Base-by-base conservation (phyloP, 2,329 filamentous ascomycete species). In the Nigrograna mackinnonii region DNA sequence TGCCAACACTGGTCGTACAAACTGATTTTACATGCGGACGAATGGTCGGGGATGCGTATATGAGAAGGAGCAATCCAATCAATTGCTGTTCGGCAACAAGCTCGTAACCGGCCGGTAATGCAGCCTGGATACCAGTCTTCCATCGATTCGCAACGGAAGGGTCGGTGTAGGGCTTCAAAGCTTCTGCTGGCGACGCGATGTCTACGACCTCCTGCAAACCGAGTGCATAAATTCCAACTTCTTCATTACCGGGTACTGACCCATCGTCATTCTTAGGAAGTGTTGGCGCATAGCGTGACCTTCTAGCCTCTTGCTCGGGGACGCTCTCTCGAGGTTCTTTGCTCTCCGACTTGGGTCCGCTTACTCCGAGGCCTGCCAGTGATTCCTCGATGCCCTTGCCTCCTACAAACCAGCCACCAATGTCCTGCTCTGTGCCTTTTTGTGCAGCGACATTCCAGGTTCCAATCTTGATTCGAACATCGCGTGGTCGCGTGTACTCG, bases 371-470 rank as follows among this genome's bases (percentile, higher is more conserved):
- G 1, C 79, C 79, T 9, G 82, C 79, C 35, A 92, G 67, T 14
- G 75, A 72, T 40, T 84, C 75, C 45, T 86, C 81, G 6, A 91
- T 70, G 5, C 87, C 89, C 58, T 87, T 82, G 13, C 86, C 88
- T 9, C 84, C 77, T 6, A 95, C 79, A 64, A 99, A 96, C 94
- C 94, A 99, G 22, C 81, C 83, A 6, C 83, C 87, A 4, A 99
- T 73, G 62, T 97, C 94, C 54, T 89, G 88, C 67, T 96, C 91
- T 0, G 90, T 91, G 18, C 88, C 90, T 11, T 88, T 83, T 51
- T 87, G 85, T 1, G 86, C 85, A 4, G 91, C 94, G 13, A 96
- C 89, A 69, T 99, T 99, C 94, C 94, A 99, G 0, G 89, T 87
- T 31, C 92, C 94, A 38, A 99, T 79, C 70, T 96, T 96, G 68